Conservation (phyloP, 768 basidiomycete species). For the Lactifluus echinatus region DNA sequence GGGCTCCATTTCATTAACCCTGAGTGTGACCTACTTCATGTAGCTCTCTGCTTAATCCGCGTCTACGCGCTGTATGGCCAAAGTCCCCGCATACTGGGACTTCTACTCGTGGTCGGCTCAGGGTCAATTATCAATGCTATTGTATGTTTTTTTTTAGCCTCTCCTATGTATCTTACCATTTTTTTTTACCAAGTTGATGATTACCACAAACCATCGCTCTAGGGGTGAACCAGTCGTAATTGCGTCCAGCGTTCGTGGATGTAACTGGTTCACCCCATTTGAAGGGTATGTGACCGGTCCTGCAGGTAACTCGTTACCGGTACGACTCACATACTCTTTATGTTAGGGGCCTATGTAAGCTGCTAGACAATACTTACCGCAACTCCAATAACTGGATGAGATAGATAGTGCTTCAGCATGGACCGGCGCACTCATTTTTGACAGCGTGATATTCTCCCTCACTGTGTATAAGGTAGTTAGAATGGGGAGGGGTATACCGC, state of each 20-base stretch:
- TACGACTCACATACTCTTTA: not conserved
- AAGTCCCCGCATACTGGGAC: not conserved
- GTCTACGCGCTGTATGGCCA: constrained; percentile 5
- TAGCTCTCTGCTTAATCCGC: constrained; percentile 1
- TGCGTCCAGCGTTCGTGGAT: too few relatives aligned
- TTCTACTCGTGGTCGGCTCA: not conserved
- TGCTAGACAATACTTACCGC: not conserved
- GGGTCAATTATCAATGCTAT: not conserved
- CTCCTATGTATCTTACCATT: too few relatives aligned
- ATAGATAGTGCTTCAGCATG: constrained; percentile 4
- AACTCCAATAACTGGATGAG: not conserved
- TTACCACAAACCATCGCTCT: too few relatives aligned
- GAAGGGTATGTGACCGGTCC: too few relatives aligned
- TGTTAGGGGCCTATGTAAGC: constrained; percentile 1
- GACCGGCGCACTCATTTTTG: constrained; percentile 3
- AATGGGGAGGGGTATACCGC: not conserved
- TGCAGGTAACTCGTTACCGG: too few relatives aligned
- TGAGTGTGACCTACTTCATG: not conserved
- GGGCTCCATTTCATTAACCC: not conserved
- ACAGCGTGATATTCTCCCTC: constrained; percentile 3
- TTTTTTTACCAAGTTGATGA: not conserved
- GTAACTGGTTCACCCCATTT: too few relatives aligned
- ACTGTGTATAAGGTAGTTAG: constrained; percentile 5
- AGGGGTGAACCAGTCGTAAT: too few relatives aligned
- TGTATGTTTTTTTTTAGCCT: not conserved